phyloP scores from a whole-genome alignment of 2,329 filamentous ascomycete genomes.

The Cercospora sesami region DNA sequence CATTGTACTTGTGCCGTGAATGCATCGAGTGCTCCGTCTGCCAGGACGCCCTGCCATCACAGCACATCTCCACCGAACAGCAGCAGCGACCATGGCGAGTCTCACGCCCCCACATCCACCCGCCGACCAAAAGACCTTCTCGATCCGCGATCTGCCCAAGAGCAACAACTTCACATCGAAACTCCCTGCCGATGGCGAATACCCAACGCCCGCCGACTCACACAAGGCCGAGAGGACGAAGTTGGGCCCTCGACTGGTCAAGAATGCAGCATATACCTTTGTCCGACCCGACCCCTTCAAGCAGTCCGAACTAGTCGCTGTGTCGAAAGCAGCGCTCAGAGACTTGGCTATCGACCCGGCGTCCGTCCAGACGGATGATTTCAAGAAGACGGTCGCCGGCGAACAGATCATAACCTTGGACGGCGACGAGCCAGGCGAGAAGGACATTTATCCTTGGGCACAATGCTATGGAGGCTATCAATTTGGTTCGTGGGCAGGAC shows the following conservation, averaged over 20 bases:
- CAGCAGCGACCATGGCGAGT: slow-evolving; percentile 47
- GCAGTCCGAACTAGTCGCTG: slow-evolving; percentile 74
- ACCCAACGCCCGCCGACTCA: slow-evolving; percentile 76
- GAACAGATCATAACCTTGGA: slow-evolving; percentile 80
- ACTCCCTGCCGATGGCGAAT: slow-evolving; percentile 73
- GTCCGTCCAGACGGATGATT: slow-evolving; percentile 70
- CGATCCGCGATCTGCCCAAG: slow-evolving; percentile 59
- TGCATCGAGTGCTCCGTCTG: slow-evolving; percentile 24
- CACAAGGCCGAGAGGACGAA: slow-evolving; percentile 76
- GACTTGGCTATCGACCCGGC: slow-evolving; percentile 74
- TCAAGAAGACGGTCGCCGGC: slow-evolving; percentile 74
- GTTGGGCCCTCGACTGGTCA: slow-evolving; percentile 79
- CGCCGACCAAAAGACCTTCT: slow-evolving; percentile 36
- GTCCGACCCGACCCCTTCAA: slow-evolving; percentile 75
- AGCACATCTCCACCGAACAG: slow-evolving; percentile 28
- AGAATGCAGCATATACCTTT: slow-evolving; percentile 83
- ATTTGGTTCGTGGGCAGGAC: slow-evolving; percentile 84
- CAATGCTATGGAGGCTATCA: slow-evolving; percentile 87
- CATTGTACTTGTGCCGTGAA: slow-evolving; percentile 14
- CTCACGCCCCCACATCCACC: slow-evolving; percentile 41
- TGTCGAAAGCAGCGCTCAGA: slow-evolving; percentile 74
- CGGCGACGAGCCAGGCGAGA: slow-evolving; percentile 56
- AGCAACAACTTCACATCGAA: slow-evolving; percentile 64
- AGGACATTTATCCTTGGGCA: slow-evolving; percentile 90
- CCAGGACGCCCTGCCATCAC: slow-evolving; percentile 23